Conservation (phyloP, 139 green algal species). For the Chlorella sorokiniana region DNA sequence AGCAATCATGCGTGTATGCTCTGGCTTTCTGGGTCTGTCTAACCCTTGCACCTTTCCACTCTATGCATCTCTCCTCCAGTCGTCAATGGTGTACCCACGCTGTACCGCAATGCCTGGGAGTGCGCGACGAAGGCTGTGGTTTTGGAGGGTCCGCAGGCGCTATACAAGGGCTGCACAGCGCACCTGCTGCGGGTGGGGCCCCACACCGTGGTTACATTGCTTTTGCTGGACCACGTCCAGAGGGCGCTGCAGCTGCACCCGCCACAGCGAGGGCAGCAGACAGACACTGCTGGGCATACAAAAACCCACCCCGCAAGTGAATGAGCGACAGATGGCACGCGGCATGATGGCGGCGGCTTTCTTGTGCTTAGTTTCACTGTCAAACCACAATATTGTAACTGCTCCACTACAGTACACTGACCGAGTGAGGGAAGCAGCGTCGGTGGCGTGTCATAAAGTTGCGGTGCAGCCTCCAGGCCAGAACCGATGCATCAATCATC, state of each 20-base stretch:
- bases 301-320: too few species aligned
- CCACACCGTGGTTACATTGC: conserved; percentile 24
- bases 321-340: too few species aligned
- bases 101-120: conserved; percentile 9
- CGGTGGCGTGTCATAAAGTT: too few species aligned
- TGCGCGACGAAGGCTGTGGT: conserved; percentile 15
- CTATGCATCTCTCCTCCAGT: conserved; percentile 10
- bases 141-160: background rate
- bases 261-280: background rate
- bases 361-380: too few species aligned
- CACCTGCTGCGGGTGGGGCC: conserved; percentile 25
- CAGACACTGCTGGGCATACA: too few species aligned
- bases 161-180: conserved; percentile 28
- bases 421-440: too few species aligned
- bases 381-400: too few species aligned
- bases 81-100: conserved; percentile 12
- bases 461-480: too few species aligned
- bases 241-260: background rate
- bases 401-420: too few species aligned
- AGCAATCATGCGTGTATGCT: background rate
- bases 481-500: too few species aligned
- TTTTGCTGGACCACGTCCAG: conserved; percentile 20
- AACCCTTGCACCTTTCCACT: background rate
- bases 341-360: too few species aligned
- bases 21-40: background rate